Evolutionary conservation across 352 stramenopile species (phyloP), one percentile per base, ranked within the genome.

Genomic region (Blastocystis sp.): DNA sequence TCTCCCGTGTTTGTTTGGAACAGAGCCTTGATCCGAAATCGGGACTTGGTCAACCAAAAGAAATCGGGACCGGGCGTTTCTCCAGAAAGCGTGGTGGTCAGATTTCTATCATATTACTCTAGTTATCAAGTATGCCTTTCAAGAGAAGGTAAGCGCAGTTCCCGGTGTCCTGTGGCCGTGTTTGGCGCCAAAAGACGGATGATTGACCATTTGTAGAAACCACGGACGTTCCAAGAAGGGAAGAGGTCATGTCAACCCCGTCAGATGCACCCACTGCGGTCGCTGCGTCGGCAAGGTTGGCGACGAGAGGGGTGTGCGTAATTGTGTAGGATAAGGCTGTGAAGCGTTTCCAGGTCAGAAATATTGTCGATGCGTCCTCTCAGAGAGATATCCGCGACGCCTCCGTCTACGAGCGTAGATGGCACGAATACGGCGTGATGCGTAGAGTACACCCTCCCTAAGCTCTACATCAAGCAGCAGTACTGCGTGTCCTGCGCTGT

Each of bases 391-490:
- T 99, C 90, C 97, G 97, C 92, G 96, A 99, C 90, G 94, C 95
- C 59, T 97, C 94, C 43, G 96, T 98, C 87, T 98, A 98, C 93
- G 95, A 98, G 38, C 74, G 74, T 84, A 52, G 52, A 10, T 38
- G 23, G 43, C 41, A 9, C 10, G 23, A 10, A 10, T 19, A 1
- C 14, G 23, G 28, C 19, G 34, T 77, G 17, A 66, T 59, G 65
- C 1, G 41, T 69, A 88, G 97, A 97, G 91, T 99, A 99, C 92
- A 93, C 95, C 86, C 92, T 99, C 88, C 96, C 96, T 89, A 99
- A 99, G 94, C 95, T 99, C 89, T 99, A 99, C 94, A 97, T 99
- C 91, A 99, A 99, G 95, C 98, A 98, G 94, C 98, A 98, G 92
- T 99, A 99, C 94, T 98, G 95, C 91, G 95, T 99, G 48, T 96